Evolutionary conservation across 1,284 basidiomycete species (phyloP), one percentile per base, ranked within the genome.

Genomic region (Ustilago tritici): DNA sequence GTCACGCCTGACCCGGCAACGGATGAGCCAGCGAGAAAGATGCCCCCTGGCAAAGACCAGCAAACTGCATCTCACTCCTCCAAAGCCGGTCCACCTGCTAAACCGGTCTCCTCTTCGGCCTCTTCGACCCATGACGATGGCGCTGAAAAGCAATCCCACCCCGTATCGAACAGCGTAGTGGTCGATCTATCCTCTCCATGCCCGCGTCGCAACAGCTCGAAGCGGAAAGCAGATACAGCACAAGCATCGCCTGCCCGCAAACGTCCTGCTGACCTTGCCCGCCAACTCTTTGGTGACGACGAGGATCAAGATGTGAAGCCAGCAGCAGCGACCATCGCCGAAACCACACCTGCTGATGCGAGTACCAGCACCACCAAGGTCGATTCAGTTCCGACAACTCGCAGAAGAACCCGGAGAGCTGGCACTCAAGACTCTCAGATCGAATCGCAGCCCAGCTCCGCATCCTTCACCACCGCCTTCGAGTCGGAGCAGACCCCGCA

Each of bases 321-420:
- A 50, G 49, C 49, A 50, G 31, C 23, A n/a, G 36, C 23, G 11
- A 19, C 12, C n/a, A 1, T 49, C 34, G 6, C 58, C n/a, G 17
- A 10, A 17, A 47, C 28, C 5, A 12, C 19, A 19, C 2, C 43
- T 15, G 40, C 4, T 19, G 40, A 50, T 5, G 28, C 28, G 12
- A 32, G 10, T 34, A 53, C 28, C 31, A 53, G n/a, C 7, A 19
- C 19, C 35, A 41, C 14, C 47, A 43, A 57, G 28, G 49, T 57
- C 19, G 55, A 61, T 12, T 34, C 47, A 3, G 28, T 57, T 49
- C 19, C 55, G 10, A 31, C 65, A 4, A 35, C 54, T 28, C 70
- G 65, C 61, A 68, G 68, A 52, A 65, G 70, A 36, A 67, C 61
- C 38, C 64, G 61, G 31, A 65, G 70, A 12, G 65, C 62, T 12